A percentile compares a stretch with the other conserved stretches of the same genome.
These are phyloP conservation scores for Taiozyma sp. DNA, from an alignment of 1,139 yeast species.

Conservation along the genomic window DNA sequence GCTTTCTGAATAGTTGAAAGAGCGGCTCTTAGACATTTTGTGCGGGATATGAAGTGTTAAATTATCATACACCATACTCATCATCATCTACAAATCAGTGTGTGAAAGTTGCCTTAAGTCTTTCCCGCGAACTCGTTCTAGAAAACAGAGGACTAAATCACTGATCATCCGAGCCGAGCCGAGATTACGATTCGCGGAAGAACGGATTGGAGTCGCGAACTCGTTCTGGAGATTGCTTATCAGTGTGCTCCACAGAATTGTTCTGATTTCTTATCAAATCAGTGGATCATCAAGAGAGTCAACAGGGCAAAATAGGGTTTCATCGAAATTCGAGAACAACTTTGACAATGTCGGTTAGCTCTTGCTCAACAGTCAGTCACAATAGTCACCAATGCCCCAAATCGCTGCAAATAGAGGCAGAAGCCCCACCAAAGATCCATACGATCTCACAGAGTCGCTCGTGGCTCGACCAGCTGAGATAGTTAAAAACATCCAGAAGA, in stretches of 20 bases:
- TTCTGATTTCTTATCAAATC: neutral
- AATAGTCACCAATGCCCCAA: neutral
- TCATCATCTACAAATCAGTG: no score
- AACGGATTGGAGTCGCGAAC: neutral
- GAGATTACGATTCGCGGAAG: no score
- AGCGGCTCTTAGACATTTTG: constrained; percentile 2
- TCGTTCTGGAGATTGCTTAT: neutral
- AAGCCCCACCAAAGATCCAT: neutral
- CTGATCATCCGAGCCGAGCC: no score
- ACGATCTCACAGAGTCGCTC: neutral
- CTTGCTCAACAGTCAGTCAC: neutral
- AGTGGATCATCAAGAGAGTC: no score
- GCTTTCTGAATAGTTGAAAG: constrained; percentile 44
- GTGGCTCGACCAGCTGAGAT: neutral
- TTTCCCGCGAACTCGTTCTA: no score
- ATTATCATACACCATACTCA: no score
- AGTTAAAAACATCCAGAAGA: neutral
- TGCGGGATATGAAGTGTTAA: no score
- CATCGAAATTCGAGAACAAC: no score
- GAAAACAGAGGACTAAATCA: no score
- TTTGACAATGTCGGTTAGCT: no score
- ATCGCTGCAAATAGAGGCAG: neutral
- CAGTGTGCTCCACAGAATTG: neutral
- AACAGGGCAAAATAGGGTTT: no score
- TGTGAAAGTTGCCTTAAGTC: no score